Base-by-base conservation (phyloP, 2,329 filamentous ascomycete species). In the Aspergillus sp. region DNA sequence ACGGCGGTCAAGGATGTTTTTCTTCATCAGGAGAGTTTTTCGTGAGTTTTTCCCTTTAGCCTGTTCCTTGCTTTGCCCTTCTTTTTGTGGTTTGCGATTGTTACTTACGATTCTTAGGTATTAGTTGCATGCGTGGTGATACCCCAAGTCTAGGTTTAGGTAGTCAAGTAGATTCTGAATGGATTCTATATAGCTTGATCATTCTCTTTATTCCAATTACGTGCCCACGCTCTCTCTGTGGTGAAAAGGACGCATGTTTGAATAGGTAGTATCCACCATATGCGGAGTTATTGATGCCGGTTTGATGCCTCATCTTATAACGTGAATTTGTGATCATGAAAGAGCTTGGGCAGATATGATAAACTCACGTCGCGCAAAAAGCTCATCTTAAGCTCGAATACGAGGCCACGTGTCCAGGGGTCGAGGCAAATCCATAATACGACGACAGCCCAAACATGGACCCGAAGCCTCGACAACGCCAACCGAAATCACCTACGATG, bases 1-100 rank as follows among this genome's bases (percentile, higher is more conserved):
- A 17, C 15, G 47, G 25, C n/a, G 69, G 66, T 41, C 4, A 41
- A 41, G 52, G 76, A 78, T 34, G 72, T 83, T 2, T 82, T 81
- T 70, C 63, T 84, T 59, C 81, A 83, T 70, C 76, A 77, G 23
- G 82, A 84, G 69, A 75, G 80, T 57, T 84, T 84, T 64, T 77
- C 76, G 64, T 82, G 68, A 78, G 79, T 78, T 74, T 43, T 13
- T 25, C 15, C 34, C 13, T 41, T 4, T n/a, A 28, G 15, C 19
- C 77, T 75, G 34, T 25, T 15, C 13, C 25, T 34, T 22, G 15
- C 3, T 8, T 19, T 50, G 0, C 19, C 7, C 17, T 15, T 3
- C 1, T 31, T 34, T 23, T 22, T 23, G 0, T 15, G 25, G 34
- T 13, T 41, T 1, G 6, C 7, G 3, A 38, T 38, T 38, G 19